Evolutionary conservation across 768 basidiomycete genomes (phyloP).

Genomic region (Cantharellus anzutake): DNA sequence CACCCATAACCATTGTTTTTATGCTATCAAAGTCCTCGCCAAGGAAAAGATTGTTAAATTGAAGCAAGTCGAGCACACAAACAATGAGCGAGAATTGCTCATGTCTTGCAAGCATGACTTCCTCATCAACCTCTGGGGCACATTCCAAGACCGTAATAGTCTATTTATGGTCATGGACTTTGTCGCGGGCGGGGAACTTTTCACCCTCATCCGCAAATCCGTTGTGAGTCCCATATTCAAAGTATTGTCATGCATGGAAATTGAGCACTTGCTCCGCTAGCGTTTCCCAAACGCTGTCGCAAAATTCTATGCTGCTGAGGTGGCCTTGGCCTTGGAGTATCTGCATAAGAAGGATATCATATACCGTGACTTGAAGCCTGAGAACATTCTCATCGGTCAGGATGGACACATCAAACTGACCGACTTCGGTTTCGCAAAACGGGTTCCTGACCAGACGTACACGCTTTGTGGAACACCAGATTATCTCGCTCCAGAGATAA

Average conservation of each 20-base stretch:
- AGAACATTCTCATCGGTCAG: constrained; percentile 83
- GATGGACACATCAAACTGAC: constrained; percentile 96
- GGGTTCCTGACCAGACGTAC: constrained; percentile 73
- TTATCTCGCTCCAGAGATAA: constrained; percentile 84
- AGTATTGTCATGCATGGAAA: neutral
- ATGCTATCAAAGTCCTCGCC: constrained; percentile 86
- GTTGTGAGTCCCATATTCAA: constrained; percentile 34
- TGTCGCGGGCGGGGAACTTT: constrained; percentile 91
- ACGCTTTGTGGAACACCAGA: constrained; percentile 93
- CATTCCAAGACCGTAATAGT: constrained; percentile 80
- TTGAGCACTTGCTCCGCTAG: constrained; percentile 23
- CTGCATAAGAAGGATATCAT: constrained; percentile 77
- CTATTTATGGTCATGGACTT: constrained; percentile 98
- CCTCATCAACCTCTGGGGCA: constrained; percentile 92
- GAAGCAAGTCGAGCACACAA: constrained; percentile 96
- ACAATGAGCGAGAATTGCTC: constrained; percentile 81
- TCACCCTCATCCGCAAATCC: constrained; percentile 78
- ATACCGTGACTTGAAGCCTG: constrained; percentile 95
- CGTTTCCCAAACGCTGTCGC: constrained; percentile 94
- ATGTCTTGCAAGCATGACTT: constrained; percentile 76
- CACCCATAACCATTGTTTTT: constrained; percentile 87
- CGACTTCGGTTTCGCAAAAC: constrained; percentile 92
- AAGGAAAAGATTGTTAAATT: constrained; percentile 83
- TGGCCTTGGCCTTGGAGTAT: constrained; percentile 81
- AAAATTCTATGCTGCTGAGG: constrained; percentile 93